These are phyloP conservation scores for Macrocystidia cucumis DNA, from an alignment of 1,284 basidiomycete genomes.

Conservation along the genomic window DNA sequence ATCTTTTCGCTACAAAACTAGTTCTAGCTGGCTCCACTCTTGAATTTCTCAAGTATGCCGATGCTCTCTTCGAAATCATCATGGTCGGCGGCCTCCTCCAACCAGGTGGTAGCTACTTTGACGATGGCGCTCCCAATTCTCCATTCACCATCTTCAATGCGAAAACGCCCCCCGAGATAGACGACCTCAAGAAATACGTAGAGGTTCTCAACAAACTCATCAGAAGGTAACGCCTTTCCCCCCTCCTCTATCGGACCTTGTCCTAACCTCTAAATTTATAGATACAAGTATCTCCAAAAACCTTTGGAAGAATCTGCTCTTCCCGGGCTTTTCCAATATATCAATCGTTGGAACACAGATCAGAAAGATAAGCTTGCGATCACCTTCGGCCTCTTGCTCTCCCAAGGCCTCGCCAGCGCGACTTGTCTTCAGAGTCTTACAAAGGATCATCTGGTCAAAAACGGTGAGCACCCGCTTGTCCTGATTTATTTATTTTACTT, in stretches of 20 bases:
- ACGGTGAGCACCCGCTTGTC: slow-evolving; percentile 48
- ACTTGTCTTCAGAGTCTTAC: slow-evolving; percentile 76
- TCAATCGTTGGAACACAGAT: slow-evolving; percentile 71
- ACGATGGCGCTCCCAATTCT: slow-evolving; percentile 75
- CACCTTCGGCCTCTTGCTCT: slow-evolving; percentile 75
- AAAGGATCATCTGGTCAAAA: slow-evolving; percentile 94
- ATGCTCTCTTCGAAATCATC: slow-evolving; percentile 91
- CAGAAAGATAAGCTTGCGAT: slow-evolving; percentile 81
- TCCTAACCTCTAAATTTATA: slow-evolving; percentile 22
- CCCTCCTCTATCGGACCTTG: slow-evolving; percentile 8
- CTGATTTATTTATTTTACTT: slow-evolving; percentile 10
- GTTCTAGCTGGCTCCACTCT: slow-evolving; percentile 87
- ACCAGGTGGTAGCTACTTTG: slow-evolving; percentile 88
- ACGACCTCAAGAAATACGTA: slow-evolving; percentile 87
- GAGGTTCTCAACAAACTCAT: slow-evolving; percentile 94
- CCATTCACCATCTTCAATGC: slow-evolving; percentile 84
- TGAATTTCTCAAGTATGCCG: slow-evolving; percentile 94
- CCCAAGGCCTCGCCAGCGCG: slow-evolving; percentile 74
- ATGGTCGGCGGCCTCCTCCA: slow-evolving; percentile 93
- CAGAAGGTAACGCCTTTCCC: slow-evolving; percentile 54
- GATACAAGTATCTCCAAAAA: slow-evolving; percentile 97
- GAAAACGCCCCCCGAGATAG: slow-evolving; percentile 68
- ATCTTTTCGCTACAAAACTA: slow-evolving; percentile 78
- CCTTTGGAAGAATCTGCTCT: slow-evolving; percentile 86
- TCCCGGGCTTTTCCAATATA: slow-evolving; percentile 83